A percentile compares a stretch with the other conserved stretches of the same genome.
These are phyloP conservation scores for Phaeosphaeriaceae sp. DNA, from an alignment of 2,329 filamentous ascomycete species.

Conservation along the genomic window DNA sequence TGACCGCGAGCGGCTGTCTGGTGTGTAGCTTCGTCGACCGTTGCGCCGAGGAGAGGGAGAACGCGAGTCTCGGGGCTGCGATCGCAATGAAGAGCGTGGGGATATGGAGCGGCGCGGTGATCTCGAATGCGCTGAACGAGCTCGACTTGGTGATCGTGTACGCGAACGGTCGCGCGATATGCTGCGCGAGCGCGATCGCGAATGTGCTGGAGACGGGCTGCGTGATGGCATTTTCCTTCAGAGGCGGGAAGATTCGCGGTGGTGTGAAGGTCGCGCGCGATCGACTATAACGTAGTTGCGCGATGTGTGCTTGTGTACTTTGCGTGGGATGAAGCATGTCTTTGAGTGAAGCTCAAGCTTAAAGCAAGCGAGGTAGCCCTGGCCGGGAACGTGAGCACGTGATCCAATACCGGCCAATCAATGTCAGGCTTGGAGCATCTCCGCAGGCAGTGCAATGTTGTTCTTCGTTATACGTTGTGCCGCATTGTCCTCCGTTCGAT, in stretches of 20 bases:
- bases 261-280: neutral
- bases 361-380: neutral
- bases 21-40: constrained; percentile 44
- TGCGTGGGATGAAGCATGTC: neutral
- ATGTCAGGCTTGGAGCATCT: neutral
- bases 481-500: neutral
- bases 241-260: neutral
- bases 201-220: constrained; percentile 32
- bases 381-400: constrained; percentile 1
- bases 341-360: neutral
- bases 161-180: constrained; percentile 51
- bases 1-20: constrained; percentile 35
- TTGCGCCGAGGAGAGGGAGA: constrained; percentile 43
- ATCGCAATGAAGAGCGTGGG: constrained; percentile 45
- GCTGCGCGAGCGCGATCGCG: constrained; percentile 41
- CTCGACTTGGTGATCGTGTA: constrained; percentile 35
- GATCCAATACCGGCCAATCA: neutral
- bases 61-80: constrained; percentile 16
- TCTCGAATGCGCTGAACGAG: constrained; percentile 31
- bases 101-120: constrained; percentile 48
- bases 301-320: neutral
- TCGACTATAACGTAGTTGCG: neutral
- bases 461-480: neutral
- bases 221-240: constrained; percentile 27
- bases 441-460: neutral